Evolutionary conservation across 352 stramenopile genomes (phyloP).

Genomic region (Pythium pyrilobum): DNA sequence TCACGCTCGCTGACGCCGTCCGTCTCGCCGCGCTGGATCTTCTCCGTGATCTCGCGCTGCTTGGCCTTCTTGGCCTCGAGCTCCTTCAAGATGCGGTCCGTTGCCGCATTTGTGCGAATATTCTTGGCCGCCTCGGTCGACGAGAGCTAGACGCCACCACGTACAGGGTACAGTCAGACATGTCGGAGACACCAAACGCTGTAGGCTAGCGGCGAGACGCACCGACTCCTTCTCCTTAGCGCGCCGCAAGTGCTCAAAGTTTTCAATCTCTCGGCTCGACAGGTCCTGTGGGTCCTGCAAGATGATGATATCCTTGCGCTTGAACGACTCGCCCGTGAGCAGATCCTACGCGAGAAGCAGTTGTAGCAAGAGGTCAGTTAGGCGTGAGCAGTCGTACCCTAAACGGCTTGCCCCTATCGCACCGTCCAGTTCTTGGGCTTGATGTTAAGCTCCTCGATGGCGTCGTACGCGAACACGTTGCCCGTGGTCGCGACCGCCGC

Average conservation of each 20-base stretch:
- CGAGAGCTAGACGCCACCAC: neutral
- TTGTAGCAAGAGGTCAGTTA: neutral
- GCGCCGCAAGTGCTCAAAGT: constrained; percentile 93
- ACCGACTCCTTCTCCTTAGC: constrained; percentile 19
- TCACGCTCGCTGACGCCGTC: constrained; percentile 65
- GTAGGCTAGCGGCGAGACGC: no score
- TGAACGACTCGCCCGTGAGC: constrained; percentile 89
- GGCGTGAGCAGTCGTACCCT: no score
- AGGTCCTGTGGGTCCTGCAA: constrained; percentile 93
- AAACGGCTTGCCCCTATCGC: no score
- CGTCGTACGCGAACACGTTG: constrained; percentile 98
- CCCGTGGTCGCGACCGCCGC: constrained; percentile 67
- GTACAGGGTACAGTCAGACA: neutral
- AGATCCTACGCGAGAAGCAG: constrained; percentile 69
- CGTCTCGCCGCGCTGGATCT: constrained; percentile 48
- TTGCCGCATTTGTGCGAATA: constrained; percentile 82
- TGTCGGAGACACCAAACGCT: neutral
- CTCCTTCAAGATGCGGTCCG: constrained; percentile 77
- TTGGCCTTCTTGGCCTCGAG: constrained; percentile 55
- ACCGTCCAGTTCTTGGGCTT: constrained; percentile 96
- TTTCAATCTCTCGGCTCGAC: constrained; percentile 93
- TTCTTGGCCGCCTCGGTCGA: constrained; percentile 28
- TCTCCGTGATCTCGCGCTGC: constrained; percentile 65
- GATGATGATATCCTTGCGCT: constrained; percentile 92
- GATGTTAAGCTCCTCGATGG: constrained; percentile 97